Base-by-base conservation (phyloP, 768 basidiomycete genomes). In the Hygrocybe punicea region DNA sequence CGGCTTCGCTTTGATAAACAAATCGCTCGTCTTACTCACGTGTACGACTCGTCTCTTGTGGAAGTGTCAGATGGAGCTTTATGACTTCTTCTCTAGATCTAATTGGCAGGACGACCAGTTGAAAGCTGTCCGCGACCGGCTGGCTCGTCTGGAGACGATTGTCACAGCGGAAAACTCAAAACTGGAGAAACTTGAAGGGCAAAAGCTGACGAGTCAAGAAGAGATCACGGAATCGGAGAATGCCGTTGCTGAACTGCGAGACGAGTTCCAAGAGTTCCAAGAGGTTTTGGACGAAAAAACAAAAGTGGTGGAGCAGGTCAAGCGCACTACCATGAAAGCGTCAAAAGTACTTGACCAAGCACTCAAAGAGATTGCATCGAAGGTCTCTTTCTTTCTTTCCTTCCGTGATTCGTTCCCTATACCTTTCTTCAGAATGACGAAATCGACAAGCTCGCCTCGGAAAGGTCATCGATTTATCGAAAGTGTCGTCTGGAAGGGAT, bases 401-500 rank as follows among this genome's bases (percentile, higher is more conserved):
- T 34, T 2, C 25, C 13, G 8, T 19, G 3, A 6, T 21, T 29
- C 13, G 13, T 35, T 8, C 53, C 50, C 53, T 5, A 25, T 39
- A 21, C 63, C 58, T 56, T 21, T 44, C 19, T 35, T 42, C 55
- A 72, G 72, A 71, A 73, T 85, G 48, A 74, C 81, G 2, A 79
- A 83, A 56, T 92, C 37, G 60, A 89, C 67, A 86, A 85, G 64
- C 70, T 84, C 29, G 83, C 81, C 0, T 76, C 86, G 33, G 89
- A 92, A 62, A 79, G 91, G 7, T 85, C 93, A 21, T 77, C 86
- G 0, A 81, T 91, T 46, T 98, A 98, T 68, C 84, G 95, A 14
- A 91, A 91, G 66, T 98, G 96, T 71, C 84, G 93, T 60, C 78
- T 99, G 44, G 97, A 99, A 60, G 94, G 97, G 64, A 88, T 98